These are phyloP conservation scores for Sisymbrium irio DNA, from an alignment of 345 rosid genomes.

Conservation along the genomic window DNA sequence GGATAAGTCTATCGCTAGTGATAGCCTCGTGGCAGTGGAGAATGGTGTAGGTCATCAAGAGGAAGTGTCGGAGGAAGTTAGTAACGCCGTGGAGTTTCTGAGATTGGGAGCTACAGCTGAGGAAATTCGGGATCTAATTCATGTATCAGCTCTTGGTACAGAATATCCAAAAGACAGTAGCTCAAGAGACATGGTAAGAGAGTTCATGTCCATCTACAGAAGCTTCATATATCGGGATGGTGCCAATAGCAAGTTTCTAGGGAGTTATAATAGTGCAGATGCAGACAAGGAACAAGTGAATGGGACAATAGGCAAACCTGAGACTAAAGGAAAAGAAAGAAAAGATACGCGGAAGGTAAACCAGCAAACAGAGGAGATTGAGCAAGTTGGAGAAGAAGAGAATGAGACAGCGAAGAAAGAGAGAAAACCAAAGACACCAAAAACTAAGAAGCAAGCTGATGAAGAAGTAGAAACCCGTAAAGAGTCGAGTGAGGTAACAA, in stretches of 20 bases:
- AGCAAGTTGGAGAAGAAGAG: slow-evolving; percentile 19
- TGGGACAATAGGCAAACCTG: background rate
- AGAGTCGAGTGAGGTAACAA: slow-evolving; percentile 21
- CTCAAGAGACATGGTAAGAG: slow-evolving; percentile 44
- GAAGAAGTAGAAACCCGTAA: slow-evolving; percentile 24
- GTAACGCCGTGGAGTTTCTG: slow-evolving; percentile 32
- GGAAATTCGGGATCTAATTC: slow-evolving; percentile 51
- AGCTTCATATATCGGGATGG: slow-evolving; percentile 50
- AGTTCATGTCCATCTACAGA: slow-evolving; percentile 60
- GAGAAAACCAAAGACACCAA: background rate
- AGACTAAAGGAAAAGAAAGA: slow-evolving; percentile 12
- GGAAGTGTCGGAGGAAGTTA: slow-evolving; percentile 31
- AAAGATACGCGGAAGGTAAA: background rate
- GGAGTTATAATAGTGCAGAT: slow-evolving; percentile 35
- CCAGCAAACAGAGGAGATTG: slow-evolving; percentile 19
- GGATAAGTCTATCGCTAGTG: slow-evolving; percentile 21
- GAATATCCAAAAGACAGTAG: slow-evolving; percentile 35
- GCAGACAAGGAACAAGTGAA: slow-evolving; percentile 29
- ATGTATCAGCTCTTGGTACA: slow-evolving; percentile 51
- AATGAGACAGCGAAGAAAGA: slow-evolving; percentile 22
- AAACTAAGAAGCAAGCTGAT: slow-evolving; percentile 11
- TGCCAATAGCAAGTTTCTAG: slow-evolving; percentile 33
- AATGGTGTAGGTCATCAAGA: slow-evolving; percentile 35
- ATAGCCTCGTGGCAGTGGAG: slow-evolving; percentile 22
- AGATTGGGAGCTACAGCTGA: slow-evolving; percentile 45